A percentile compares a stretch with the other conserved stretches of the same genome.
phyloP scores from a whole-genome alignment of 495 filamentous ascomycete species.

The Neurospora sp. region DNA sequence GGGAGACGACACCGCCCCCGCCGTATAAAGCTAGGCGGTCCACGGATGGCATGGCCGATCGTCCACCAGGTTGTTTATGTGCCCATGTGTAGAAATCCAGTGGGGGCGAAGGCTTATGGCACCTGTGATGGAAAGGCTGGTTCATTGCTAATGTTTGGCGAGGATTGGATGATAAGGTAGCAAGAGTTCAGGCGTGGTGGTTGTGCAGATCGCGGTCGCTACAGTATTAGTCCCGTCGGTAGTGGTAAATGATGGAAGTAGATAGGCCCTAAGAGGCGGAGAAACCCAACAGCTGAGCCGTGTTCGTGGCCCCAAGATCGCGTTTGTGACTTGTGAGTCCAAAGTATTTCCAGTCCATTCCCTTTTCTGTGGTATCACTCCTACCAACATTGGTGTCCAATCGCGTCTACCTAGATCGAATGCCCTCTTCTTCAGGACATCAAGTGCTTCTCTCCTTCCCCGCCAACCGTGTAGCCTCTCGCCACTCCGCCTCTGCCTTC shows the following conservation, averaged over 20 bases:
- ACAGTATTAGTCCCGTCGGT: background rate
- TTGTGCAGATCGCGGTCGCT: background rate
- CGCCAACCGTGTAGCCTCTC: constrained; percentile 76
- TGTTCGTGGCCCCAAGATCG: background rate
- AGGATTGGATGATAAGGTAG: background rate
- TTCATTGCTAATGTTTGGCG: background rate
- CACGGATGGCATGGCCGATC: background rate
- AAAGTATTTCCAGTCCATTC: background rate
- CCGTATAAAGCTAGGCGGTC: background rate
- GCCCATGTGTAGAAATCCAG: background rate
- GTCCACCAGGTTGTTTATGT: background rate
- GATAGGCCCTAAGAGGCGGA: background rate
- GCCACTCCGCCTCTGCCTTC: constrained; percentile 85
- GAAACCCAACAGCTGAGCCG: background rate
- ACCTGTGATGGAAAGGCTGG: background rate
- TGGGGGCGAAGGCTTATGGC: background rate
- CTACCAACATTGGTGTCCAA: background rate
- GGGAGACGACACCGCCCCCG: background rate
- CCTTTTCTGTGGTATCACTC: background rate
- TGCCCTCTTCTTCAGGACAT: background rate
- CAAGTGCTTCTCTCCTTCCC: constrained; percentile 21
- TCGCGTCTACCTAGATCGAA: background rate
- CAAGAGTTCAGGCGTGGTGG: background rate
- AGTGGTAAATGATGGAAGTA: background rate
- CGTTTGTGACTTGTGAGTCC: background rate